These are phyloP conservation scores for Chalaropsis ovoidea DNA, from an alignment of 2,329 filamentous ascomycete genomes.

Conservation along the genomic window DNA sequence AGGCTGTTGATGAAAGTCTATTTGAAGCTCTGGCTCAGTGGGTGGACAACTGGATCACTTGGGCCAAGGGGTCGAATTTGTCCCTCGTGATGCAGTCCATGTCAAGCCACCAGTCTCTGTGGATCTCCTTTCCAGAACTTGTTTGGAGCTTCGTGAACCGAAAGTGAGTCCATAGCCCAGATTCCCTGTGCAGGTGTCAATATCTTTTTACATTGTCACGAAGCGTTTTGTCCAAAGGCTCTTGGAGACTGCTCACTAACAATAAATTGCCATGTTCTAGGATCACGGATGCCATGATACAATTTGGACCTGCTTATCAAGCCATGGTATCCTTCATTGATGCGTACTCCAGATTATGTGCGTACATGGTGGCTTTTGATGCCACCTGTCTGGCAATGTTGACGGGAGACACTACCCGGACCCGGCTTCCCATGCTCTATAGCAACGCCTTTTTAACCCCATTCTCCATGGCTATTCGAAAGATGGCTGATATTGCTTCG, in stretches of 20 bases:
- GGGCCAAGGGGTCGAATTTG: constrained; percentile 32
- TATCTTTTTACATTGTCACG: not conserved
- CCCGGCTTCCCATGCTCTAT: constrained; percentile 6
- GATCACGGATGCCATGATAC: constrained; percentile 1
- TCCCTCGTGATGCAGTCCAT: constrained; percentile 37
- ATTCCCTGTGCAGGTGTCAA: not conserved
- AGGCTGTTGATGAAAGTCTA: constrained; percentile 36
- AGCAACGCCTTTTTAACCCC: not conserved
- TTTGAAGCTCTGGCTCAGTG: constrained; percentile 40
- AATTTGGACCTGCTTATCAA: constrained; percentile 12
- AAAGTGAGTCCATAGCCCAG: constrained; percentile 13
- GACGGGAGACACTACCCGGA: not conserved
- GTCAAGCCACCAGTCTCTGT: constrained; percentile 40
- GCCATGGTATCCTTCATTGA: constrained; percentile 32
- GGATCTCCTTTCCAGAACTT: constrained; percentile 44
- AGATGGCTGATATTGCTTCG: constrained; percentile 2
- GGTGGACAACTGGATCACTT: constrained; percentile 42
- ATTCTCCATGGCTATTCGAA: not conserved
- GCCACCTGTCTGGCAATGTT: not conserved
- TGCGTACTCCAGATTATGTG: constrained; percentile 41
- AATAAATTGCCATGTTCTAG: not conserved
- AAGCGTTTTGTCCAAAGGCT: not conserved
- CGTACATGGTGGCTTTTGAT: constrained; percentile 45
- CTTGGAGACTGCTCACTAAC: not conserved
- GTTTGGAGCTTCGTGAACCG: constrained; percentile 34